Conservation (phyloP, 208 protist species). For the Vickermania spadyakhi region DNA sequence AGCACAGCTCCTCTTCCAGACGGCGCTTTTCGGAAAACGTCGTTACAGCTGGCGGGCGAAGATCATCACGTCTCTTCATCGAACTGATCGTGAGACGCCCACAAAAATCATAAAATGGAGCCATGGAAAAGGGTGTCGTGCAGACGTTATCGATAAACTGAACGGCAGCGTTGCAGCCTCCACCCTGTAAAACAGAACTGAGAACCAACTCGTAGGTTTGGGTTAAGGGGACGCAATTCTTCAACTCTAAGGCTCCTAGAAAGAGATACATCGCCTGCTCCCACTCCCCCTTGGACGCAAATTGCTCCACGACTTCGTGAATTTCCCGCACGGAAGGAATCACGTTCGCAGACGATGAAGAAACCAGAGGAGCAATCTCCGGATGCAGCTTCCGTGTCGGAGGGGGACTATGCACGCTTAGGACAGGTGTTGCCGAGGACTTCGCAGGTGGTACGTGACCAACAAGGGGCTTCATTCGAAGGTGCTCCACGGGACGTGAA, state of each 20-base stretch:
- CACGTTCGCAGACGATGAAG: neutral
- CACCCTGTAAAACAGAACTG: constrained; percentile 17
- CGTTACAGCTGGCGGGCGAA: too few species aligned
- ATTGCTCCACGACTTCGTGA: constrained; percentile 39
- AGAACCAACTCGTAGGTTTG: constrained; percentile 58
- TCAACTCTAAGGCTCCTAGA: constrained; percentile 32
- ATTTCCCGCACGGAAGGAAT: constrained; percentile 54
- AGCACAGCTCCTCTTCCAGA: neutral
- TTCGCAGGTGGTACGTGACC: too few species aligned
- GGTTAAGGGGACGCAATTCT: constrained; percentile 36
- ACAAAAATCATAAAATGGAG: constrained; percentile 28
- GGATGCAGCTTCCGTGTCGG: too few species aligned
- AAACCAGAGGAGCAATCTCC: neutral
- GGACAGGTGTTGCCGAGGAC: too few species aligned
- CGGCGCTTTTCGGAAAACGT: neutral
- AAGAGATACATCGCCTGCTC: constrained; percentile 36
- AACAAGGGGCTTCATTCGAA: too few species aligned
- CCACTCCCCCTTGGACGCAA: constrained; percentile 30
- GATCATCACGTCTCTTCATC: too few species aligned
- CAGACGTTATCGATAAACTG: constrained; percentile 35
- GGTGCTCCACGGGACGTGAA: too few species aligned
- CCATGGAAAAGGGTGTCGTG: constrained; percentile 38
- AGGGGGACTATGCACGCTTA: too few species aligned
- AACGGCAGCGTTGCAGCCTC: constrained; percentile 31
- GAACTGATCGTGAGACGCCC: too few species aligned